phyloP scores from a whole-genome alignment of 495 filamentous ascomycete genomes.

The Aspergillus saccharolyticus region DNA sequence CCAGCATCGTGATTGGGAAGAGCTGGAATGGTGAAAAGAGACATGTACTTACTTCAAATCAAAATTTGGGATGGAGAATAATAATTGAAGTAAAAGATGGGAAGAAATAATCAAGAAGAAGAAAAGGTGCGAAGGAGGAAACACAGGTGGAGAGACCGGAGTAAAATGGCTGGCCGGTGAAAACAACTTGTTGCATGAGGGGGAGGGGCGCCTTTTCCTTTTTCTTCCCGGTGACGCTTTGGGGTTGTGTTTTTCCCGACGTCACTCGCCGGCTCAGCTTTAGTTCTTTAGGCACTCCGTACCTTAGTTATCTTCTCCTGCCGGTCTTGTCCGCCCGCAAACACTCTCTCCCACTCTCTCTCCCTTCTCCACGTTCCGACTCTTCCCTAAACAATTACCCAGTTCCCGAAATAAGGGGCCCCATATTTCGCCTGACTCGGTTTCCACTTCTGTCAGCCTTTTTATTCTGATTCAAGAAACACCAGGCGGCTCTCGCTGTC shows the following conservation, averaged over 20 bases:
- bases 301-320: no score
- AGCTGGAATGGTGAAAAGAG: slow-evolving; percentile 7
- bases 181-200: slow-evolving; percentile 10
- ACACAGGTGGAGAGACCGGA: slow-evolving; percentile 11
- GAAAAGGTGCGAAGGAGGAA: slow-evolving; percentile 17
- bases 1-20: neutral
- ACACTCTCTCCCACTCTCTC: no score
- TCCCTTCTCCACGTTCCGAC: slow-evolving; percentile 27
- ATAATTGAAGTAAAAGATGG: slow-evolving; percentile 14
- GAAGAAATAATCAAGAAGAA: slow-evolving; percentile 20
- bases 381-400: slow-evolving; percentile 36
- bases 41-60: neutral
- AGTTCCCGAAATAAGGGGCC: slow-evolving; percentile 17
- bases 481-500: neutral
- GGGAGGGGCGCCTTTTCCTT: slow-evolving; percentile 24
- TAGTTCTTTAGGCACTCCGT: no score
- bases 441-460: slow-evolving; percentile 2
- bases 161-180: slow-evolving; percentile 28
- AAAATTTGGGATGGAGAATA: neutral
- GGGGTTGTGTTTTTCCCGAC: slow-evolving; percentile 15
- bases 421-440: slow-evolving; percentile 2
- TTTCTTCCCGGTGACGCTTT: slow-evolving; percentile 39
- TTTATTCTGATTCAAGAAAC: neutral
- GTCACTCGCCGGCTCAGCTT: slow-evolving; percentile 26
- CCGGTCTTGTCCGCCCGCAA: slow-evolving; percentile 8